A percentile compares a stretch with the other conserved stretches of the same genome.
Evolutionary conservation across 768 basidiomycete genomes (phyloP).

Genomic region (Mycena amicta): DNA sequence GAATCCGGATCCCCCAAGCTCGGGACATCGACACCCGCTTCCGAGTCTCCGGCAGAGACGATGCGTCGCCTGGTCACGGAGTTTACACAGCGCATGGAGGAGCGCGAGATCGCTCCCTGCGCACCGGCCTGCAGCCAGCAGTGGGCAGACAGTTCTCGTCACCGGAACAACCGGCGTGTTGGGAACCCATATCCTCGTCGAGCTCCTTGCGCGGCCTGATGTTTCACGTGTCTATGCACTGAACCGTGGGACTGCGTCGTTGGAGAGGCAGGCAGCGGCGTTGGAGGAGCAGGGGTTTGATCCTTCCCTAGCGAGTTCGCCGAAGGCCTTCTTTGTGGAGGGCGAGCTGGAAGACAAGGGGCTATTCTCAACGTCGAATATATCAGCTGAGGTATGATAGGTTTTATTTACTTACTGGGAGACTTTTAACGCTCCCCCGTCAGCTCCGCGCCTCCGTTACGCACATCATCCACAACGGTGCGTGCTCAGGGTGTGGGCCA

Average conservation of each 20-base stretch:
- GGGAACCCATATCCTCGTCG: slow-evolving; percentile 30
- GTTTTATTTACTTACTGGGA: not conserved
- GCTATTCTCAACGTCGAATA: not conserved
- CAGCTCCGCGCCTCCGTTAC: slow-evolving; percentile 32
- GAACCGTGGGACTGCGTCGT: slow-evolving; percentile 22
- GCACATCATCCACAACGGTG: slow-evolving; percentile 40
- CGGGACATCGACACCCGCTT: too few species aligned
- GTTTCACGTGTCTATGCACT: slow-evolving; percentile 29
- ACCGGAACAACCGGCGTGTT: slow-evolving; percentile 39
- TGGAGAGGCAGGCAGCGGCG: not conserved
- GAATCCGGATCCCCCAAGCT: too few species aligned
- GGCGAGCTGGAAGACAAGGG: not conserved
- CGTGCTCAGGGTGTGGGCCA: not conserved
- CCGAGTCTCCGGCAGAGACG: too few species aligned
- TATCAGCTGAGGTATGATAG: not conserved
- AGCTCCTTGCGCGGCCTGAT: slow-evolving; percentile 22
- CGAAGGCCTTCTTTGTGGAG: not conserved
- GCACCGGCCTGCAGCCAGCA: too few species aligned
- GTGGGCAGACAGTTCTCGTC: too few species aligned
- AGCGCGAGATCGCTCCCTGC: too few species aligned
- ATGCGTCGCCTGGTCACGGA: too few species aligned
- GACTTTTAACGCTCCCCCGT: too few species aligned
- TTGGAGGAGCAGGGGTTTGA: not conserved
- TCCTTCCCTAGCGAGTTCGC: not conserved
- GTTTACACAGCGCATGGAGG: too few species aligned